Evolutionary conservation across 768 basidiomycete species (phyloP).

Genomic region (Lentinus brumalis): DNA sequence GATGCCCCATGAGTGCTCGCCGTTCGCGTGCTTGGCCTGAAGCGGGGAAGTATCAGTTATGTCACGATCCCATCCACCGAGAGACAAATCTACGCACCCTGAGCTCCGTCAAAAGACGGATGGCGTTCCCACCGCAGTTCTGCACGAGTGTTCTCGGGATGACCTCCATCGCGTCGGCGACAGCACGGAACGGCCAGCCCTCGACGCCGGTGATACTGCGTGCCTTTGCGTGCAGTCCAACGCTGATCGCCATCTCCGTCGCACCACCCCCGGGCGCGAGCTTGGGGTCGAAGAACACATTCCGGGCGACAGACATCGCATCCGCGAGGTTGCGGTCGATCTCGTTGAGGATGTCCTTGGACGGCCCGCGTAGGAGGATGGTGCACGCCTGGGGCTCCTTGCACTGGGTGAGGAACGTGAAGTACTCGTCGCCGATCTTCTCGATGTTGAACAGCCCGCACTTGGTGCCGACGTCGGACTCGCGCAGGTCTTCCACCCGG

Average conservation of each 20-base stretch:
- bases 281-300: constrained; percentile 92
- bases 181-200: constrained; percentile 88
- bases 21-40: constrained; percentile 93
- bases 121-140: constrained; percentile 94
- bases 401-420: constrained; percentile 96
- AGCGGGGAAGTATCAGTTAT: not conserved
- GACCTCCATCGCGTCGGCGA: constrained; percentile 96
- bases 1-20: constrained; percentile 90
- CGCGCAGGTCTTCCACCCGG: constrained; percentile 91
- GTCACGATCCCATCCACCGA: not conserved
- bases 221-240: constrained; percentile 81
- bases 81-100: constrained; percentile 55
- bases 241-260: constrained; percentile 96
- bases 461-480: constrained; percentile 86
- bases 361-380: constrained; percentile 94
- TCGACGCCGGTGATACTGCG: constrained; percentile 84
- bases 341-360: constrained; percentile 97
- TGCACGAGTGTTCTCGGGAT: constrained; percentile 94
- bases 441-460: constrained; percentile 98
- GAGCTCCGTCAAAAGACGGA: constrained; percentile 89
- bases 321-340: constrained; percentile 97
- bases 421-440: constrained; percentile 99
- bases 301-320: constrained; percentile 96
- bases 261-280: constrained; percentile 97
- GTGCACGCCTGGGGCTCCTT: constrained; percentile 93